These are phyloP conservation scores for Ligustrum vulgare DNA, from an alignment of 257 asterid species.

Conservation along the genomic window DNA sequence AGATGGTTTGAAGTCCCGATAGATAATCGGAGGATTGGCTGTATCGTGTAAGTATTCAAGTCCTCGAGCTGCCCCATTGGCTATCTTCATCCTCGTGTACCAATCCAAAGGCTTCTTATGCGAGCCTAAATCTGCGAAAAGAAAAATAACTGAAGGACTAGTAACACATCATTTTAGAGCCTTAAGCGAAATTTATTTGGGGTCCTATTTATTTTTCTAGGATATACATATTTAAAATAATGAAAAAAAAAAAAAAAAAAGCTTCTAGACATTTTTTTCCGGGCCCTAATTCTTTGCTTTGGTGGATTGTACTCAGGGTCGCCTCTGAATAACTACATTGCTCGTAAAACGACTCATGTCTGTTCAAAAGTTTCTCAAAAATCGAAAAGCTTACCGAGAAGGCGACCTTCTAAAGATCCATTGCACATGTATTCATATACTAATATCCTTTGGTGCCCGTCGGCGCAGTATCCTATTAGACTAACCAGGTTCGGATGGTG, in stretches of 20 bases:
- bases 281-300: too few relatives aligned
- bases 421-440: conserved; percentile 66
- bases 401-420: conserved; percentile 79
- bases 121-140: conserved; percentile 28
- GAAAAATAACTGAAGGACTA: conserved; percentile 8
- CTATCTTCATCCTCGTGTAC: conserved; percentile 45
- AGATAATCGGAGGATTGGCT: conserved; percentile 43
- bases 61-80: conserved; percentile 48
- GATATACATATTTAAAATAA: too few relatives aligned
- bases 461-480: conserved; percentile 82
- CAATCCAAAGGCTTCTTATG: conserved; percentile 43
- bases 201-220: too few relatives aligned
- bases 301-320: too few relatives aligned
- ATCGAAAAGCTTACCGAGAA: conserved; percentile 44
- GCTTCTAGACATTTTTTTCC: too few relatives aligned
- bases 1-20: conserved; percentile 47
- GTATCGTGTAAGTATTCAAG: conserved; percentile 47
- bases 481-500: conserved; percentile 73
- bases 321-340: background rate
- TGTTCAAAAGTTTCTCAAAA: background rate
- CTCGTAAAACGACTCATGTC: background rate
- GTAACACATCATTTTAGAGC: too few relatives aligned
- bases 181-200: too few relatives aligned
- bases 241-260: too few relatives aligned
- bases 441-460: conserved; percentile 80